A percentile compares a stretch with the other conserved stretches of the same genome.
Conservation (phyloP, 108 stramenopile species). For the Skeletonema grethae region DNA sequence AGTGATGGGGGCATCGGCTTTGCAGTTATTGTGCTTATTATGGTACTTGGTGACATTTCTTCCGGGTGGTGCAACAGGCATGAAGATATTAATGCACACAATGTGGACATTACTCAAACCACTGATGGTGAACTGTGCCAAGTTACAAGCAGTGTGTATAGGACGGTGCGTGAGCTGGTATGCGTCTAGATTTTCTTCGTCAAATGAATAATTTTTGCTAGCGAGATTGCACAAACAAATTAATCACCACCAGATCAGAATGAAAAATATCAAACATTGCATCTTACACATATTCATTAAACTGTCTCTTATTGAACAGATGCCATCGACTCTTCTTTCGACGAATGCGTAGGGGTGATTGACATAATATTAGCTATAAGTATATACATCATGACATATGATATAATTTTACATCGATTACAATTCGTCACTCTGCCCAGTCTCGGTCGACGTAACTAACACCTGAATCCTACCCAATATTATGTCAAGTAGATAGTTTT, state of each 20-base stretch:
- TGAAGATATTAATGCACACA: conserved; percentile 65
- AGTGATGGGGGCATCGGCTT: conserved; percentile 65
- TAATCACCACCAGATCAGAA: neutral
- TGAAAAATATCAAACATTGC: neutral
- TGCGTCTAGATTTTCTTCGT: conserved; percentile 48
- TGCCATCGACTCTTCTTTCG: conserved; percentile 25
- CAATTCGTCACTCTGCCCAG: conserved; percentile 9
- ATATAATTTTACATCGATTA: conserved; percentile 1
- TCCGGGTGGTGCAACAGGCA: conserved; percentile 85
- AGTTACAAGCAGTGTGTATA: conserved; percentile 69
- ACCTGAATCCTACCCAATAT: conserved; percentile 36
- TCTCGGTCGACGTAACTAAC: conserved; percentile 14
- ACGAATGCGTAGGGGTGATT: conserved; percentile 32
- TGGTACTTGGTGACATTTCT: conserved; percentile 92
- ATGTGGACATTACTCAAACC: conserved; percentile 78
- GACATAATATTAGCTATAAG: neutral
- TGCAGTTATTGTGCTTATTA: conserved; percentile 76
- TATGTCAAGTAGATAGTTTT: conserved; percentile 24
- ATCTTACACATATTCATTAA: neutral
- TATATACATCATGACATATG: neutral
- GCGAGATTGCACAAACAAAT: neutral
- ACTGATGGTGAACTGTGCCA: conserved; percentile 62
- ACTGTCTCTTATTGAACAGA: conserved; percentile 15
- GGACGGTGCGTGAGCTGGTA: conserved; percentile 61
- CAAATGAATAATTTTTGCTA: neutral